These are phyloP conservation scores for Ophiostoma quercus DNA, from an alignment of 2,329 filamentous ascomycete genomes.

Conservation along the genomic window DNA sequence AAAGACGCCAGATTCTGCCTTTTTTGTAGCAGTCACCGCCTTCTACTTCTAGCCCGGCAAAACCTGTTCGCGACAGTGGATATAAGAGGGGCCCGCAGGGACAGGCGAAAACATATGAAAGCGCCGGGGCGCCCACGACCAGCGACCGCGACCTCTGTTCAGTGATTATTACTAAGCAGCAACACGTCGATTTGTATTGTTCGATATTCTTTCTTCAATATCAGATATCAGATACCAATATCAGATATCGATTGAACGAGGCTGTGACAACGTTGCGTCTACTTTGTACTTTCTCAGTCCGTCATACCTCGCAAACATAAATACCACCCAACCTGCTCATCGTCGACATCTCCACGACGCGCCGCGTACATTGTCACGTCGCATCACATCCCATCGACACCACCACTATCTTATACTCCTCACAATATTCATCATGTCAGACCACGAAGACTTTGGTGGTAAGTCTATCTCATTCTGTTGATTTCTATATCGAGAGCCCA, in stretches of 20 bases:
- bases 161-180: conserved; percentile 3
- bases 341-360: background rate
- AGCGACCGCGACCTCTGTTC: background rate
- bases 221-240: background rate
- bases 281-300: too few species aligned
- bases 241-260: background rate
- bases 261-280: background rate
- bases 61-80: background rate
- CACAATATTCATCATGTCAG: conserved; percentile 48
- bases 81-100: conserved; percentile 11
- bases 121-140: background rate
- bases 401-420: too few species aligned
- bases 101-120: conserved; percentile 2
- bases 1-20: background rate
- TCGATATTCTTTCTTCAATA: background rate
- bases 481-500: background rate
- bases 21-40: background rate
- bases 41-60: background rate
- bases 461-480: background rate
- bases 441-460: conserved; percentile 54
- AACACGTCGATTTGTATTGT: background rate
- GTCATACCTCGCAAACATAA: background rate
- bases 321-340: too few species aligned
- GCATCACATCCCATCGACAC: background rate
- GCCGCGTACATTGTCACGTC: background rate